A percentile compares a stretch with the other conserved stretches of the same genome.
These are phyloP conservation scores for Paramecium primaurelia DNA, from an alignment of 73 alveolate species.

Conservation along the genomic window DNA sequence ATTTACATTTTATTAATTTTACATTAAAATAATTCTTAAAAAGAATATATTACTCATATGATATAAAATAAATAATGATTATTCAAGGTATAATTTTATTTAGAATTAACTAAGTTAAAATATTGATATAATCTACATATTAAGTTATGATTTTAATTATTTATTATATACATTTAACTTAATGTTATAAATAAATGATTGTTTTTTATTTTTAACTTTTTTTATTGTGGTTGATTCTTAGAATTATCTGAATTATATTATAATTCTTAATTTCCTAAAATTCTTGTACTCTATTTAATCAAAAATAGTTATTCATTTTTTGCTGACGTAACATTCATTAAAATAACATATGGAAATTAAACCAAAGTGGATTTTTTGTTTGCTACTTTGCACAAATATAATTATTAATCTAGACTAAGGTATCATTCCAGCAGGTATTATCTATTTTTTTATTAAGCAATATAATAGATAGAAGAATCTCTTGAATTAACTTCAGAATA, in stretches of 20 bases:
- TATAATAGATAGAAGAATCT: conserved; percentile 68
- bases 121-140: not conserved
- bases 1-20: not conserved
- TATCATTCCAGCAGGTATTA: conserved; percentile 78
- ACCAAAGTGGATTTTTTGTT: conserved; percentile 39
- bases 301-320: not conserved
- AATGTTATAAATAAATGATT: not conserved
- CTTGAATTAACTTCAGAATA: conserved; percentile 65
- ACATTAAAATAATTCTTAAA: not conserved
- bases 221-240: not conserved
- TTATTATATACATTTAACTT: not conserved
- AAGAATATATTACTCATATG: too few relatives aligned
- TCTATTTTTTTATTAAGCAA: conserved; percentile 36
- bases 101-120: too few relatives aligned
- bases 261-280: not conserved
- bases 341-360: not conserved
- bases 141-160: not conserved
- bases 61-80: not conserved
- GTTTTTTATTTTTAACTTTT: not conserved
- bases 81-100: too few relatives aligned
- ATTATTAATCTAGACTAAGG: conserved; percentile 90
- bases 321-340: not conserved
- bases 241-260: not conserved
- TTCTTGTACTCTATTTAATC: not conserved
- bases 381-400: conserved; percentile 59